Conservation (phyloP, 495 filamentous ascomycete genomes). For the Parmelia sp. region DNA sequence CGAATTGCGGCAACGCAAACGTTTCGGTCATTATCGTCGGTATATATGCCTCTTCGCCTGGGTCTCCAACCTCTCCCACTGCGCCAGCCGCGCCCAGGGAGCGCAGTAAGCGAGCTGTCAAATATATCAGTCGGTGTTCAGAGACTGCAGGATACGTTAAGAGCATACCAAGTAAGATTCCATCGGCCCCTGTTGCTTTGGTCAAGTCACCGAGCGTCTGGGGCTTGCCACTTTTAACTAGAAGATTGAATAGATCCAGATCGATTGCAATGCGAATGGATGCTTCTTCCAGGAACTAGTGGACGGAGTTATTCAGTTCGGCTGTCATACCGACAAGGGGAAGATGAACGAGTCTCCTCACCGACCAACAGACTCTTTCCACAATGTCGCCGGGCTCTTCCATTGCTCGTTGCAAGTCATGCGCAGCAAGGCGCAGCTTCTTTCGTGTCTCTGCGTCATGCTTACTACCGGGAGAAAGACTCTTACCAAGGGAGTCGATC, state of each 20-base stretch:
- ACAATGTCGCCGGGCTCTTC: conserved; percentile 4
- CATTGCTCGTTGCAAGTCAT: neutral
- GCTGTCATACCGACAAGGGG: neutral
- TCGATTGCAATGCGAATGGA: conserved; percentile 29
- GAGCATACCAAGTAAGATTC: conserved; percentile 28
- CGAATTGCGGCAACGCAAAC: neutral
- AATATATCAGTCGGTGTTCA: neutral
- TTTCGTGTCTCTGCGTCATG: conserved; percentile 1
- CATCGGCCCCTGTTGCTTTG: conserved; percentile 31
- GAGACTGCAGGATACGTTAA: neutral
- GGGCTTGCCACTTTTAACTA: conserved; percentile 33
- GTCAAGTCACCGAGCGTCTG: conserved; percentile 32
- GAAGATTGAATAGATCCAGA: conserved; percentile 33
- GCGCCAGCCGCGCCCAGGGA: conserved; percentile 4
- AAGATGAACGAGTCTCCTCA: neutral
- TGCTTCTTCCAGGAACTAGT: conserved; percentile 4
- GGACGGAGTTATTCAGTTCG: neutral
- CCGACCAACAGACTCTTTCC: conserved; percentile 1
- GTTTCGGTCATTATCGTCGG: conserved; percentile 7
- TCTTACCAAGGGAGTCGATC: neutral
- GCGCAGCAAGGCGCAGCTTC: neutral
- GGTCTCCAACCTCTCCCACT: neutral
- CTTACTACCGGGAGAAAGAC: neutral
- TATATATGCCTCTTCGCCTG: conserved; percentile 1
- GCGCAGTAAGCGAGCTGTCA: conserved; percentile 6